Base-by-base conservation (phyloP, 306 rosid genomes). In the Psophocarpus tetragonolobus region DNA sequence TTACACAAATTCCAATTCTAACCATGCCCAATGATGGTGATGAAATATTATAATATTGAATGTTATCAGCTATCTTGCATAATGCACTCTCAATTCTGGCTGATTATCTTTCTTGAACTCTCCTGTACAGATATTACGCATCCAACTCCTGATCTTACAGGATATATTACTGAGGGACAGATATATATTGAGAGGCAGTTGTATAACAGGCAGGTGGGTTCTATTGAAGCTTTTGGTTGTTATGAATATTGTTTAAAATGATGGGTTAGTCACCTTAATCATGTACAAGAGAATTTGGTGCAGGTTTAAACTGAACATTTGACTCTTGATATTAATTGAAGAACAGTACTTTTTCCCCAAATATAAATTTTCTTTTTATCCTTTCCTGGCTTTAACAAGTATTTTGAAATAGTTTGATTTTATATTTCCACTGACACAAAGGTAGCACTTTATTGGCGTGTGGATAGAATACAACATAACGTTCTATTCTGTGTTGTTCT, bases 121-220 rank as follows among this genome's bases (percentile, higher is more conserved):
- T 82, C 77, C 63, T 85, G 74, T 66, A 50, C 87, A 96, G 99
- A 96, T 86, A 96, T 96, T 68, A 96, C 99, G 1, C 99, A 96
- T 81, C 99, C 99, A 11, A 96, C 99, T 61, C 99, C 98, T 11
- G 99, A 96, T 86, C 99, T 96, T 84, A 96, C 99, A 1, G 99
- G 99, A 81, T 96, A 96, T 79, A 96, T 96, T 62, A 96, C 99
- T 0, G 99, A 96, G 96, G 99, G 99, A 68, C 99, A 96, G 87
- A 93, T 96, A 70, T 96, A 96, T 75, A 85, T 96, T 68, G 99
- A 96, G 74, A 89, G 99, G 84, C 99, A 95, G 86, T 88, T 95
- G 80, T 69, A 92, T 18, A 95, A 95, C 88, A 91, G 99, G 81
- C 99, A 96, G 98, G 99, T 91, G 18, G 42, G 80, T 23, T 38